Evolutionary conservation across 768 basidiomycete genomes (phyloP).

Genomic region (Leccinum ochraceum): DNA sequence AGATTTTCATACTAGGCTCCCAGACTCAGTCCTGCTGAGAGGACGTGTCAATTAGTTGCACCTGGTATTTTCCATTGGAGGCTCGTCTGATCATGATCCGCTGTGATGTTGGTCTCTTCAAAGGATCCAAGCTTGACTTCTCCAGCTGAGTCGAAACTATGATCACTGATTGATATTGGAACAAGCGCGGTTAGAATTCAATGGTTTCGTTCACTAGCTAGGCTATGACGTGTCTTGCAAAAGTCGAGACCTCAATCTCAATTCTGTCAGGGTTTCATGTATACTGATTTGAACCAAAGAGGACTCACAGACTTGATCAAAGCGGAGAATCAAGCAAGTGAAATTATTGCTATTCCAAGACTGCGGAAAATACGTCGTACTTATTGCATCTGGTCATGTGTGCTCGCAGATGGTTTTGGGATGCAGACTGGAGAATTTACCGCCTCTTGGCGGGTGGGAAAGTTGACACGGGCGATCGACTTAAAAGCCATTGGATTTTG

Average conservation of each 20-base stretch:
- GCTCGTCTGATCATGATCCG: neutral
- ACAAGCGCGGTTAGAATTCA: neutral
- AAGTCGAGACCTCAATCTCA: neutral
- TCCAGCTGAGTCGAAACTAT: neutral
- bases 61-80: neutral
- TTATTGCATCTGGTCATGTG: constrained; percentile 20
- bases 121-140: neutral
- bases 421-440: constrained; percentile 7
- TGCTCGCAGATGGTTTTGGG: constrained; percentile 10
- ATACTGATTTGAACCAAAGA: too few species aligned
- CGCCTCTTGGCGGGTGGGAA: neutral
- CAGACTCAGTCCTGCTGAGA: neutral
- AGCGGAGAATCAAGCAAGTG: neutral
- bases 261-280: neutral
- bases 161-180: neutral
- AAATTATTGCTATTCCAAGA: neutral
- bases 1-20: neutral
- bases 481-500: too few species aligned
- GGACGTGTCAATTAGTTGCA: neutral
- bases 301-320: neutral
- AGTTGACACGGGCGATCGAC: too few species aligned
- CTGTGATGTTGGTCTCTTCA: neutral
- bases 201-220: neutral
- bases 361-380: neutral
- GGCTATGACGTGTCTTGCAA: neutral